Base-by-base conservation (phyloP, 352 stramenopile species). In the Phytophthora quininea region DNA sequence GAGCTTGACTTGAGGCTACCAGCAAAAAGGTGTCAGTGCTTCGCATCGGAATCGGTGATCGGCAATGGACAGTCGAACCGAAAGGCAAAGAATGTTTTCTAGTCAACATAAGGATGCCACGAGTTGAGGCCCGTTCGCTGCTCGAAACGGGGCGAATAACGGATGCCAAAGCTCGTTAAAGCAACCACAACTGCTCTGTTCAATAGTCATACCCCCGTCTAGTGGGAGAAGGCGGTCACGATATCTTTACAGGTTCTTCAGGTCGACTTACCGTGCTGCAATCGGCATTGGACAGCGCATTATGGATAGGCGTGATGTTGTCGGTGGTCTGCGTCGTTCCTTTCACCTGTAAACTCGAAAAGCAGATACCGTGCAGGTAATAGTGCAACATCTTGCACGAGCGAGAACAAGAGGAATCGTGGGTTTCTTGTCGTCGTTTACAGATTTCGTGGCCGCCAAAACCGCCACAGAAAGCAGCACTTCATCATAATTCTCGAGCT, bases 51-150 rank as follows among this genome's bases (percentile, higher is more conserved):
- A 40, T 40, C 35, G 6, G 35, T 40, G 35, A 11, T 35, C 19
- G 47, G 27, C 5, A 27, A n/a, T 65, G 58, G 48, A 65, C 49
- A 65, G 58, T 9, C 58, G 37, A 2, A 43, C 27, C n/a, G 58
- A 54, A 53, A 53, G 33, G 40, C 38, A 30, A n/a, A 29, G 11
- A 29, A 49, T 49, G 43, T 49, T 49, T 49, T 27, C 12, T 56
- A 55, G 45, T 27, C 46, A 63, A 55, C 55, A 32, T 46, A 63
- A 51, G 27, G 48, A 32, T 40, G 57, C 37, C 19, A 24, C 19
- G 19, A 24, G 19, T 24, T 24, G 19, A 24, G 19, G 19, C 19
- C 19, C 19, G 19, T 24, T 24, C 19, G 19, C 19, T 24, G 19
- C 19, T 24, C 19, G 19, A 24, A 24, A 24, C 19, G 19, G 19